These are phyloP conservation scores for Scheffersomyces insectosa DNA, from an alignment of 1,139 yeast species.

Conservation along the genomic window DNA sequence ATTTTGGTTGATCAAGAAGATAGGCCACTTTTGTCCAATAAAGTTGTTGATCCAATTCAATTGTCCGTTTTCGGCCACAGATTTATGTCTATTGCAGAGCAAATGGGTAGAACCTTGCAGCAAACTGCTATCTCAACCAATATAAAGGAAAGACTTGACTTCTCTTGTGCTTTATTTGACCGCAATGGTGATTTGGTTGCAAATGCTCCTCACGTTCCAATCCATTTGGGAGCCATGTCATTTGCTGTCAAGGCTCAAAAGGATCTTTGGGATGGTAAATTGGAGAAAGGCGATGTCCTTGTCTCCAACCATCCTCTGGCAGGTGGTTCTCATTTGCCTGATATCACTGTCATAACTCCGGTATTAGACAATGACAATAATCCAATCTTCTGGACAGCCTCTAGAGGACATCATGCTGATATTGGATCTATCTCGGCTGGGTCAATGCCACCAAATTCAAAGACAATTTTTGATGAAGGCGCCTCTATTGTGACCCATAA, in stretches of 20 bases:
- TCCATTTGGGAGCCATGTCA: constrained; percentile 86
- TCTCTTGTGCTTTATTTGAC: constrained; percentile 82
- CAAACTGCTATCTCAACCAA: constrained; percentile 85
- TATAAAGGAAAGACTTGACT: constrained; percentile 80
- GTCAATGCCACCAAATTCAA: constrained; percentile 49
- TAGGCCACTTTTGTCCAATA: constrained; percentile 24
- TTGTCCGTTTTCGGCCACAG: constrained; percentile 80
- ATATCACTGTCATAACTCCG: constrained; percentile 77
- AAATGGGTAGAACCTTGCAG: constrained; percentile 80
- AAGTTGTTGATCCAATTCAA: constrained; percentile 62
- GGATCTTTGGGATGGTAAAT: constrained; percentile 59
- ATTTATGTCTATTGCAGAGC: constrained; percentile 88
- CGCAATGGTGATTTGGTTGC: constrained; percentile 76
- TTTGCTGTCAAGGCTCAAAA: constrained; percentile 75
- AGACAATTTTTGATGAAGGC: constrained; percentile 46
- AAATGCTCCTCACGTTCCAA: constrained; percentile 87
- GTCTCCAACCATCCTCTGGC: constrained; percentile 78
- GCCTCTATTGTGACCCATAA: constrained; percentile 45
- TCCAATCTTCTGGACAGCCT: constrained; percentile 47
- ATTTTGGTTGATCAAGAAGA: constrained; percentile 32
- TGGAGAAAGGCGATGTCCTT: constrained; percentile 70
- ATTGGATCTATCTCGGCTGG: constrained; percentile 50
- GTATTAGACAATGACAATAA: constrained; percentile 33
- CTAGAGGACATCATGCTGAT: constrained; percentile 51
- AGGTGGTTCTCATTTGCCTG: constrained; percentile 85